Conservation (phyloP, 768 basidiomycete species). For the Trichaptum fuscoviolaceum region DNA sequence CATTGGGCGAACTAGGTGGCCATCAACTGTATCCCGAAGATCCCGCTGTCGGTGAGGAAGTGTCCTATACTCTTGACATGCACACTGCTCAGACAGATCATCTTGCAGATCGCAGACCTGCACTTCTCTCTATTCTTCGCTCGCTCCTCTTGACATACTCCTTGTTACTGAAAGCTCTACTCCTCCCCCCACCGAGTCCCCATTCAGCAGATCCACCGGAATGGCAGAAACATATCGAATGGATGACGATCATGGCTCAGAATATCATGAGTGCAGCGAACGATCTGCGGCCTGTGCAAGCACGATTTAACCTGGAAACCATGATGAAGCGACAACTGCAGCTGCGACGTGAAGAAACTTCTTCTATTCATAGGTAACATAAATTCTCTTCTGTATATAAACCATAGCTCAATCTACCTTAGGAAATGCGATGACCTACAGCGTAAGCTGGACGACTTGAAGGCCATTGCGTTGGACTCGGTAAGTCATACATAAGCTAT, state of each 20-base stretch:
- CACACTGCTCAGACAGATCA: neutral
- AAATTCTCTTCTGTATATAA: neutral
- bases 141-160: constrained; percentile 82
- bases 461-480: neutral
- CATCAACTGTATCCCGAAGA: constrained; percentile 76
- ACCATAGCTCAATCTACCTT: constrained; percentile 4
- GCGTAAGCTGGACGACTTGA: constrained; percentile 53
- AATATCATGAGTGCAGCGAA: constrained; percentile 91
- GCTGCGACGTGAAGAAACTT: constrained; percentile 67
- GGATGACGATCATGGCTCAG: constrained; percentile 75
- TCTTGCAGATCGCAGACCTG: constrained; percentile 66
- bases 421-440: constrained; percentile 75
- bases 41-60: constrained; percentile 53
- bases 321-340: constrained; percentile 82
- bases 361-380: constrained; percentile 59
- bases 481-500: neutral
- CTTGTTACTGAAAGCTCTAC: constrained; percentile 59
- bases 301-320: constrained; percentile 57
- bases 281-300: constrained; percentile 85
- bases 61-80: neutral
- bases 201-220: constrained; percentile 46
- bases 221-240: constrained; percentile 73
- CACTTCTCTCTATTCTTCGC: constrained; percentile 62
- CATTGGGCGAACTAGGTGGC: constrained; percentile 76
- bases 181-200: constrained; percentile 56